Percentiles rank a stretch among this genome's conserved stretches.
Conservation (phyloP, 108 stramenopile species). For the Mayamaea pseudoterrestris region DNA sequence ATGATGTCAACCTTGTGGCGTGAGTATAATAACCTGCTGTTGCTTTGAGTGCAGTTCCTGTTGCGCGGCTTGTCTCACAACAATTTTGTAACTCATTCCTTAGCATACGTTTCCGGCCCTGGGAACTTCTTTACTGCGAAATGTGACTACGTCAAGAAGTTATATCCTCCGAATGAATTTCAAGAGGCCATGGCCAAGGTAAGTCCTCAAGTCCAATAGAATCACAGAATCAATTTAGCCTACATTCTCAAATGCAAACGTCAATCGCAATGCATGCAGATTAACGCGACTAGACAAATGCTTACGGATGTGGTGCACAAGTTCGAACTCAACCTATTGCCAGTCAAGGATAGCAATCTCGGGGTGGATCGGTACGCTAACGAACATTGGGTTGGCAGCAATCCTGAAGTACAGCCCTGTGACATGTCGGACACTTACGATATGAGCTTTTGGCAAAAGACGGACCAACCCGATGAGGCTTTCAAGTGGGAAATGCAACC, state of each 20-base stretch:
- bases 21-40: too few species aligned
- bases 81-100: too few species aligned
- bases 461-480: too few species aligned
- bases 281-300: too few species aligned
- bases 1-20: constrained; percentile 28
- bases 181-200: constrained; percentile 9
- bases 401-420: constrained; percentile 32
- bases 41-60: too few species aligned
- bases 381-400: constrained; percentile 43
- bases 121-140: constrained; percentile 41
- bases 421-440: constrained; percentile 4
- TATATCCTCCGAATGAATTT: constrained; percentile 29
- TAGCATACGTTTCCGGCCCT: constrained; percentile 29
- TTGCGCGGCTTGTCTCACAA: too few species aligned
- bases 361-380: constrained; percentile 27
- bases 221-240: not conserved
- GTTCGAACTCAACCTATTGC: too few species aligned
- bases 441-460: constrained; percentile 1
- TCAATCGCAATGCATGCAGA: too few species aligned
- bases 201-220: not conserved
- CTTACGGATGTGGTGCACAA: too few species aligned
- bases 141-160: constrained; percentile 27
- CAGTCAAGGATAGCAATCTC: too few species aligned
- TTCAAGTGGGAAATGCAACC: too few species aligned
- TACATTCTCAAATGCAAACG: too few species aligned